A percentile compares a stretch with the other conserved stretches of the same genome.
These are phyloP conservation scores for Dictyostelium discoideum DNA, from an alignment of 78 protist species.

Conservation along the genomic window dicty_2.7 NC_007088.5:1599001-1599500, in stretches of 20 bases:
- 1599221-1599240: neutral
- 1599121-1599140: neutral
- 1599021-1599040: neutral
- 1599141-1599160: neutral
- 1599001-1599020: neutral
- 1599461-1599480: no score
- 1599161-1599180: neutral
- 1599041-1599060: no score
- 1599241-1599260: neutral
- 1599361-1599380: neutral
- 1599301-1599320: neutral
- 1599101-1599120: neutral
- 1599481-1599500: neutral
- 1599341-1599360: neutral
- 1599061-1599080: neutral
- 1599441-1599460: no score
- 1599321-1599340: neutral
- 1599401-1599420: no score
- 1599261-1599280: neutral
- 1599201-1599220: neutral
- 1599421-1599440: no score
- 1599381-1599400: no score
- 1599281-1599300: neutral
- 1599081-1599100: constrained; percentile 41
- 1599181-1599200: neutral